Evolutionary conservation across 306 rosid genomes (phyloP), one percentile per base, ranked within the genome.

Genomic region (Abrus pulchellus): DNA sequence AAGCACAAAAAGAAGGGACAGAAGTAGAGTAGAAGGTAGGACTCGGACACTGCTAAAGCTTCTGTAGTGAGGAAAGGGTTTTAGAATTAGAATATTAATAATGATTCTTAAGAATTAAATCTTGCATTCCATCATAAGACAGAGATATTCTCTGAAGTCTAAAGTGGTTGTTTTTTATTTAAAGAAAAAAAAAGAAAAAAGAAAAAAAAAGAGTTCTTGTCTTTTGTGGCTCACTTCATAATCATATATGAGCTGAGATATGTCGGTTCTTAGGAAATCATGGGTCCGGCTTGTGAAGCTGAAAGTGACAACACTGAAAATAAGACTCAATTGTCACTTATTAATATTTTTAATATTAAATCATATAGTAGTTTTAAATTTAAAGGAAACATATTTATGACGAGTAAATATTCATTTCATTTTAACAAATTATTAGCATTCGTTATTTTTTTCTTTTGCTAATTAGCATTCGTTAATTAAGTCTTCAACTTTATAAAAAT

Each of bases 21-120:
- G 87, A 1, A 85, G 92, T 82, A 72, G 80, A 82, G 90, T 76
- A 53, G 50, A 79, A 72, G 87, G 56, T 34, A 7, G 77, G 70
- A 20, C 20, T 20, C 20, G 20, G 20, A 56, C 63, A 36, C 70
- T 43, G 78, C 83, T 85, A 73, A 55, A 68, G 28, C 40, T 38
- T 49, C 9, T 49, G 81, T 10, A 9, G 3, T 76, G 8, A 47
- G 14, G 68, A 73, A 75, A 78, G 85, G 80, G 68, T 80, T 82
- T 76, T 75, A 83, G 90, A 74, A 5, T 11, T 66, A 7, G 53
- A 43, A 27, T 14, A 43, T 20, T 43, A 32, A 43, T 67, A 27
- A 66, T 66, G 7, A 65, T 65, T 41, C 8, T 65, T 20, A 66
- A 41, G 8, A 49, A 66, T 66, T 66, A 66, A 66, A 41, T 64